Percentiles rank a stretch among this genome's conserved stretches.
These are phyloP conservation scores for Hordeum vulgare DNA, from an alignment of 176 grass and related monocot genomes.

Conservation along the genomic window MorexV3_pseudomolecules_assembly NC_058522.1:451167829-451168328, in stretches of 20 bases:
- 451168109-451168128: not conserved
- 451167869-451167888: constrained; percentile 11
- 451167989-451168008: constrained; percentile 88
- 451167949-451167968: constrained; percentile 88
- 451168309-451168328: no score
- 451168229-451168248: no score
- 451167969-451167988: constrained; percentile 94
- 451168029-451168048: constrained; percentile 91
- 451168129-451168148: not conserved
- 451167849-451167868: not conserved
- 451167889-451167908: constrained; percentile 31
- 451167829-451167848: no score
- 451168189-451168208: no score
- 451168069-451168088: constrained; percentile 41
- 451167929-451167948: constrained; percentile 97
- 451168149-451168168: no score
- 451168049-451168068: constrained; percentile 98
- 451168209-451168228: no score
- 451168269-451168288: no score
- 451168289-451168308: no score
- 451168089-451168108: not conserved
- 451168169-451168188: no score
- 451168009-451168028: constrained; percentile 78
- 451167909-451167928: constrained; percentile 72
- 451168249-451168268: no score